These are phyloP conservation scores for Epicoccum nigrum DNA, from an alignment of 2,329 filamentous ascomycete genomes.

Conservation along the genomic window DNA sequence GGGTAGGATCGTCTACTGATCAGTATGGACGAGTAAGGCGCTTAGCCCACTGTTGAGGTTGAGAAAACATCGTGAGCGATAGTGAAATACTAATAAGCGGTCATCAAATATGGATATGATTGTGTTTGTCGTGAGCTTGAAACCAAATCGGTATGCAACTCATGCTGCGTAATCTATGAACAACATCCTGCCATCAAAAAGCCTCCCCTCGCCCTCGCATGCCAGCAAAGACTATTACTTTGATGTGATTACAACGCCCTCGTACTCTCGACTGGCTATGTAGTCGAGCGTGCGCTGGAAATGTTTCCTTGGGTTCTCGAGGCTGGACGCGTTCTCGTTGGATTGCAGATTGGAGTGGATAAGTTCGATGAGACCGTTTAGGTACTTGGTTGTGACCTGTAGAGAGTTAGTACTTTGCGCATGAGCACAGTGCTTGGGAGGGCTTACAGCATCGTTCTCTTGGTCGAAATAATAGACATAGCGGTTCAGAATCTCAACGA, in stretches of 20 bases:
- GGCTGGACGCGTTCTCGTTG: conserved; percentile 78
- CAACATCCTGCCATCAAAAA: neutral
- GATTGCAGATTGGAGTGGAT: conserved; percentile 95
- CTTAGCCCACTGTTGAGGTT: neutral
- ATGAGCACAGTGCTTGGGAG: too few species aligned
- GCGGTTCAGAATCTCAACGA: conserved; percentile 96
- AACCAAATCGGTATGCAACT: neutral
- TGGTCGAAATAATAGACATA: conserved; percentile 99
- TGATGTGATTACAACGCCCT: conserved; percentile 79
- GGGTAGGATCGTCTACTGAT: neutral
- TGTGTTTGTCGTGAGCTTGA: neutral
- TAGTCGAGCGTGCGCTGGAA: conserved; percentile 95
- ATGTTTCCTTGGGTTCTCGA: conserved; percentile 90
- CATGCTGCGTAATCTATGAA: conserved; percentile 1
- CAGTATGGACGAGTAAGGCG: neutral
- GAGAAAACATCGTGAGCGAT: too few species aligned
- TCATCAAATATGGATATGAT: conserved; percentile 1
- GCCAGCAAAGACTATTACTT: conserved; percentile 45
- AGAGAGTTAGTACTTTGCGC: conserved; percentile 8
- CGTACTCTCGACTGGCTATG: conserved; percentile 88
- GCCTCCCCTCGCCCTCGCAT: neutral
- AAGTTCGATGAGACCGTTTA: conserved; percentile 96
- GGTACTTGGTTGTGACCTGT: conserved; percentile 89
- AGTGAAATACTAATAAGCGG: neutral
- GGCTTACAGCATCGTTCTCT: conserved; percentile 86